Percentiles rank a stretch among this genome's conserved stretches.
phyloP scores from a whole-genome alignment of 2,329 filamentous ascomycete genomes.

The Fusarium phyllophilum region DNA sequence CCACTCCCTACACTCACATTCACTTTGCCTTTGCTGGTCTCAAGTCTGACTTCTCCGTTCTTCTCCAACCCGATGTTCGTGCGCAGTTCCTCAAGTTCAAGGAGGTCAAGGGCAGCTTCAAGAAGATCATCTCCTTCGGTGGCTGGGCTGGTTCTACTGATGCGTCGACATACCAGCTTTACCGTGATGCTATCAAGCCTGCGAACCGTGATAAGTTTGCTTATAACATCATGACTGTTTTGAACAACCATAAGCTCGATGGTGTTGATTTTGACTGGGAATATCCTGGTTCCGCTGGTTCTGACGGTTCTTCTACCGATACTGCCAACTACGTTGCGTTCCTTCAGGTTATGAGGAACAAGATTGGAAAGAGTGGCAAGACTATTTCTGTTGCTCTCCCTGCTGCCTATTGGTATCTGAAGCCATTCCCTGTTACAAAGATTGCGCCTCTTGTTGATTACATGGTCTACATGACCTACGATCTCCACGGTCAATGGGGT shows the following conservation, averaged over 20 bases:
- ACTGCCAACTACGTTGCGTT: constrained; percentile 49
- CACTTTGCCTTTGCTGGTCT: constrained; percentile 49
- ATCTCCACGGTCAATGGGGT: constrained; percentile 51
- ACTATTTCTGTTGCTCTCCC: constrained; percentile 51
- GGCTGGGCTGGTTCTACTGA: constrained; percentile 49
- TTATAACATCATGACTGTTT: constrained; percentile 51
- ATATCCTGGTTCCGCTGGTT: constrained; percentile 50
- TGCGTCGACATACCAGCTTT: constrained; percentile 40
- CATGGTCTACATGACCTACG: constrained; percentile 52
- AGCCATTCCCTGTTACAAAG: constrained; percentile 47
- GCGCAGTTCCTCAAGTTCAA: constrained; percentile 47
- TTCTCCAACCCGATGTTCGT: constrained; percentile 31
- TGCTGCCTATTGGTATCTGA: constrained; percentile 54
- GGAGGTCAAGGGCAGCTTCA: constrained; percentile 40
- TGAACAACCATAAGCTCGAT: constrained; percentile 53
- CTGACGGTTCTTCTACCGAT: constrained; percentile 45
- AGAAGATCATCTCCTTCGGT: constrained; percentile 51
- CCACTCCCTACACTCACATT: constrained; percentile 45
- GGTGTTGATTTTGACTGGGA: constrained; percentile 61
- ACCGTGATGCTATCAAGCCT: constrained; percentile 44
- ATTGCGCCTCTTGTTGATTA: constrained; percentile 50
- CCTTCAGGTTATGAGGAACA: constrained; percentile 44
- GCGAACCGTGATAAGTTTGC: constrained; percentile 53
- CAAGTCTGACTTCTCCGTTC: constrained; percentile 29
- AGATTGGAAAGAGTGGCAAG: constrained; percentile 45